These are phyloP conservation scores for Penicillium malachiteum DNA, from an alignment of 495 filamentous ascomycete genomes.

Conservation along the genomic window DNA sequence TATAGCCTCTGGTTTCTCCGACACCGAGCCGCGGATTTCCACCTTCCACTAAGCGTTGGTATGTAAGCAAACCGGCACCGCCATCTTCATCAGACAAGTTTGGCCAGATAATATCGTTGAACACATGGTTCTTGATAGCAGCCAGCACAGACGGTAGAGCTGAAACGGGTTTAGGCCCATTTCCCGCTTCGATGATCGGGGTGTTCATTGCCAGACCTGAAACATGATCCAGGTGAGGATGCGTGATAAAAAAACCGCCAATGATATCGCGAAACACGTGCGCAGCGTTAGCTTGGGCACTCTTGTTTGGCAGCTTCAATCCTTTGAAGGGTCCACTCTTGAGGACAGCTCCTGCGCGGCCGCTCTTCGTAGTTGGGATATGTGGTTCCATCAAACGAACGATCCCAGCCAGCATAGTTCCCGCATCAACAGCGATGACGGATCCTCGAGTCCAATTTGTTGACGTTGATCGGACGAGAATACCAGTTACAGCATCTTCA, in stretches of 20 bases:
- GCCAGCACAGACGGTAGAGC: slow-evolving; percentile 81
- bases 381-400: slow-evolving; percentile 63
- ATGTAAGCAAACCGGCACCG: slow-evolving; percentile 87
- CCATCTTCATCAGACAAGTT: slow-evolving; percentile 96
- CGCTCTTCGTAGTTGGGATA: slow-evolving; percentile 34
- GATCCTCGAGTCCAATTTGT: slow-evolving; percentile 77
- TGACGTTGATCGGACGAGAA: slow-evolving; percentile 80
- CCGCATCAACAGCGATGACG: slow-evolving; percentile 86
- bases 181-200: slow-evolving; percentile 70
- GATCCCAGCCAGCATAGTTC: slow-evolving; percentile 84
- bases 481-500: slow-evolving; percentile 85
- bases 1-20: slow-evolving; percentile 73
- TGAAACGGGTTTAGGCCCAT: slow-evolving; percentile 75
- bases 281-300: slow-evolving; percentile 71
- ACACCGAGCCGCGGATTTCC: slow-evolving; percentile 77
- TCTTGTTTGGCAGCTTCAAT: slow-evolving; percentile 59
- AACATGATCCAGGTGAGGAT: slow-evolving; percentile 92
- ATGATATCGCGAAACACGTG: slow-evolving; percentile 75
- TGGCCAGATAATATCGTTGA: slow-evolving; percentile 98
- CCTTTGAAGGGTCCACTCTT: slow-evolving; percentile 70
- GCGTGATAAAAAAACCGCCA: slow-evolving; percentile 86
- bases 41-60: slow-evolving; percentile 83
- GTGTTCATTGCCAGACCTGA: slow-evolving; percentile 91
- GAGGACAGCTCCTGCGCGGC: slow-evolving; percentile 15
- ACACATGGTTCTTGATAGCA: slow-evolving; percentile 89